Base-by-base conservation (phyloP, 1,284 basidiomycete species). In the Sporisorium reilianum region DNA sequence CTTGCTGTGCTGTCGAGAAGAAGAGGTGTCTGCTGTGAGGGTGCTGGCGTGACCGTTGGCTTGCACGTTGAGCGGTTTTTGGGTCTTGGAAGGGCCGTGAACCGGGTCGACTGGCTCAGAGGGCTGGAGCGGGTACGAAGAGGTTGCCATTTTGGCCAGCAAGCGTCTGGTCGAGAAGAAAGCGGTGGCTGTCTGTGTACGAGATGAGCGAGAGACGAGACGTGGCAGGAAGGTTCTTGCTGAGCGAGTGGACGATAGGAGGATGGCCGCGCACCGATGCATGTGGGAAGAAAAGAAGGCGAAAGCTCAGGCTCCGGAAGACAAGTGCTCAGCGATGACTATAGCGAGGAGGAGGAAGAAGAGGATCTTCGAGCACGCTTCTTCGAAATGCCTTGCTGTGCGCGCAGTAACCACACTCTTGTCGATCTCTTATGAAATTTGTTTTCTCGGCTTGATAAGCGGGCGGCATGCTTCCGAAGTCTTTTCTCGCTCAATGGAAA, bases 11-110 rank as follows among this genome's bases (percentile, higher is more conserved):
- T 64, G 49, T 22, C 64, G 50, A 10, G 61, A 51, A 22, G 53
- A 44, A 12, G 58, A 4, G 28, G 36, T 25, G n/a, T n/a, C n/a
- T 11, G 51, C 7, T 3, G 10, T 3, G 22, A 2, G 23, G 49
- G 28, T 9, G 26, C 41, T 41, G 22, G 32, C 48, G 30, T 54
- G 34, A 26, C 62, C 67, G 49, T 71, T 67, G 25, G 44, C 28
- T 22, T 68, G 64, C 16, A 75, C 67, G 55, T 67, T 75, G 64
- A 70, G 59, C 14, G 67, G 67, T 26, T 67, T 66, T 46, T 75
- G 72, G 2, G 72, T 69, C 56, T 69, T 61, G 30, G 63, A 49
- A 1, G 72, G 66, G 23, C 55, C 54, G 41, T 74, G 71, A 25
- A 60, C 55, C 30, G 58, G 66, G 36, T 75, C 72, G 50, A 75